Evolutionary conservation across 495 filamentous ascomycete genomes (phyloP).

Genomic region (Clavariopsis aquatica): DNA sequence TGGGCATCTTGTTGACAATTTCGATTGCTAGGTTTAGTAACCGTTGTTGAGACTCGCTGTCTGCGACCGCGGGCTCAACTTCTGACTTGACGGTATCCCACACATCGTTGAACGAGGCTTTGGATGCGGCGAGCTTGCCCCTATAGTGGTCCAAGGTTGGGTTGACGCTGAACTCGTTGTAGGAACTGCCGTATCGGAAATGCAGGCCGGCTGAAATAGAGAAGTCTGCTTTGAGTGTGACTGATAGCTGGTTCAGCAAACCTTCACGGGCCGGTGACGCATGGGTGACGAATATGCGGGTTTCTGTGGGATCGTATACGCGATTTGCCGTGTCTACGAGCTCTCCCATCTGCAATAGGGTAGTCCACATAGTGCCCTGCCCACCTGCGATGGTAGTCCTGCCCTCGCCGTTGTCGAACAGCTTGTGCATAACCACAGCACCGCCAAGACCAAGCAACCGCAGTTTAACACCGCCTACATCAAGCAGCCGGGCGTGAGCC

Average conservation of each 20-base stretch:
- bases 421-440: conserved; percentile 99
- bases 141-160: conserved; percentile 97
- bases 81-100: conserved; percentile 98
- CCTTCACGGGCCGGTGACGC: conserved; percentile 96
- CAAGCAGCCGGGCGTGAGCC: conserved; percentile 88
- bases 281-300: conserved; percentile 96
- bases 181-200: conserved; percentile 98
- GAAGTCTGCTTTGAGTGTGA: conserved; percentile 97
- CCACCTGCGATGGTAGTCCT: conserved; percentile 97
- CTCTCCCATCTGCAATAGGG: conserved; percentile 96
- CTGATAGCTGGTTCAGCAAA: conserved; percentile 95
- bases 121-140: conserved; percentile 98
- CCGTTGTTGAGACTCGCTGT: conserved; percentile 89
- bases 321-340: conserved; percentile 96
- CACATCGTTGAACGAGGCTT: conserved; percentile 98
- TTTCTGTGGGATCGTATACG: conserved; percentile 97
- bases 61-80: conserved; percentile 86
- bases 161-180: conserved; percentile 99
- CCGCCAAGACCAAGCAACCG: conserved; percentile 91
- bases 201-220: conserved; percentile 97
- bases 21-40: conserved; percentile 85
- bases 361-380: conserved; percentile 99
- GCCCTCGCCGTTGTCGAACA: conserved; percentile 98
- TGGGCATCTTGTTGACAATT: conserved; percentile 95
- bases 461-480: conserved; percentile 94